Percentiles rank a stretch among this genome's conserved stretches.
Evolutionary conservation across 2,329 filamentous ascomycete species (phyloP).

Genomic region (Penicillium nordicum): DNA sequence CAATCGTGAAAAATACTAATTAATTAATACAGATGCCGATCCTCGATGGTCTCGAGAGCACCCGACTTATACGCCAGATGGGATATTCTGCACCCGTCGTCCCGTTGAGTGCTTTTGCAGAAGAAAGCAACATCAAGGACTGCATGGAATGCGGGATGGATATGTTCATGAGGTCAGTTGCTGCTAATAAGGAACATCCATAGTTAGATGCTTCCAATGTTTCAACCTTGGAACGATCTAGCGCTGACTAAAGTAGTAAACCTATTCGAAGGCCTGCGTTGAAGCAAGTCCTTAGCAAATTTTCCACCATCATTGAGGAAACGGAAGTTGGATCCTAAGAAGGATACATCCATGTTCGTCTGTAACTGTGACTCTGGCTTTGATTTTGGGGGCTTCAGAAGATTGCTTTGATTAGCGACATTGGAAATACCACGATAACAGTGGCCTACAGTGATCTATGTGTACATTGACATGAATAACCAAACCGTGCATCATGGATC

Average conservation of each 20-base stretch:
- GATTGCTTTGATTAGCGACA: not conserved
- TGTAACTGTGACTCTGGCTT: not conserved
- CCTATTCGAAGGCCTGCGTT: conserved; percentile 77
- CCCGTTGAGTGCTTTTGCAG: conserved; percentile 82
- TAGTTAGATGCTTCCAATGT: too few relatives aligned
- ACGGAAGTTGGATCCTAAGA: conserved; percentile 1
- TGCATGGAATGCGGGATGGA: conserved; percentile 90
- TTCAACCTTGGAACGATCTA: not conserved
- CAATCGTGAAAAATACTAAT: not conserved
- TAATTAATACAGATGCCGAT: conserved; percentile 68
- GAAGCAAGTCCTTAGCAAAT: conserved; percentile 77
- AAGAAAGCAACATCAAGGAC: conserved; percentile 83
- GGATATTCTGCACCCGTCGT: conserved; percentile 87
- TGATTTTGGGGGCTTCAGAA: not conserved
- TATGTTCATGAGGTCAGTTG: conserved; percentile 63
- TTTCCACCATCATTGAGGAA: conserved; percentile 76
- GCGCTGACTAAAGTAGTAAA: conserved; percentile 38
- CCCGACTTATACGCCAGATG: conserved; percentile 76
- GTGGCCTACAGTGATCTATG: not conserved
- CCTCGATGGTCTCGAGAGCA: conserved; percentile 82
- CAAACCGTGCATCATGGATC: not conserved
- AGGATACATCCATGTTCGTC: too few relatives aligned
- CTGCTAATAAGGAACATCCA: not conserved
- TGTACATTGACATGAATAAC: not conserved
- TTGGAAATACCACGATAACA: not conserved